Conservation (phyloP, 1,139 yeast species). For the Blastobotrys indianensis region DNA sequence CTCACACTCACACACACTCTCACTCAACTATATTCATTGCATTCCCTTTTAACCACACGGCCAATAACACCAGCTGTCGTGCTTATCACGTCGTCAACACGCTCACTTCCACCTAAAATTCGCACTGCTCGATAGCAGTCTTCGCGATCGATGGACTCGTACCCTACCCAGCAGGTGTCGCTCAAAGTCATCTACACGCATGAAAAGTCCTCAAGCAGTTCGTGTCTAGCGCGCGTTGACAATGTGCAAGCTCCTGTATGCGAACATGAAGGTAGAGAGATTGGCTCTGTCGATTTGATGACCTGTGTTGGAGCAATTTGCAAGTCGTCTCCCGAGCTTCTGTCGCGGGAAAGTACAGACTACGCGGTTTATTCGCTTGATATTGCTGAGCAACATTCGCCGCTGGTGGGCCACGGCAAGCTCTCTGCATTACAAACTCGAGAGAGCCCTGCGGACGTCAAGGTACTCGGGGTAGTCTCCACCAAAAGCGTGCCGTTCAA, state of each 20-base stretch:
- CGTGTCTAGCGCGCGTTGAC: slow-evolving; percentile 30
- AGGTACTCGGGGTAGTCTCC: slow-evolving; percentile 21
- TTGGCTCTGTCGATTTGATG: slow-evolving; percentile 32
- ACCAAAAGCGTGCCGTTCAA: slow-evolving; percentile 17
- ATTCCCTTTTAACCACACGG: too few species aligned
- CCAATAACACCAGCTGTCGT: too few species aligned
- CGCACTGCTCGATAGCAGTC: too few species aligned
- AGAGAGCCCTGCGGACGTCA: slow-evolving; percentile 16
- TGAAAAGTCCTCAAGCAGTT: slow-evolving; percentile 27
- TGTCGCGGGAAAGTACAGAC: slow-evolving; percentile 29
- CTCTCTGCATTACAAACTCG: slow-evolving; percentile 27
- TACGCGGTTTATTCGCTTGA: slow-evolving; percentile 39
- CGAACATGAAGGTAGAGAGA: slow-evolving; percentile 19
- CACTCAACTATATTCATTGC: too few species aligned
- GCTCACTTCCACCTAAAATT: too few species aligned
- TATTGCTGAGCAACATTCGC: slow-evolving; percentile 35
- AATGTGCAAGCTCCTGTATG: slow-evolving; percentile 6
- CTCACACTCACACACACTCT: too few species aligned
- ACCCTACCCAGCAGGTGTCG: slow-evolving; percentile 5
- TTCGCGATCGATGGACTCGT: slow-evolving; percentile 1
- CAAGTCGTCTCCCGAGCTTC: slow-evolving; percentile 35
- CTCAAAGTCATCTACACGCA: slow-evolving; percentile 36
- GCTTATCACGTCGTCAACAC: too few species aligned
- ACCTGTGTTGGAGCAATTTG: slow-evolving; percentile 31
- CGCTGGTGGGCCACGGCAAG: slow-evolving; percentile 40